Conservation (phyloP, 2,329 filamentous ascomycete species). For the Aspergillus sp. region DNA sequence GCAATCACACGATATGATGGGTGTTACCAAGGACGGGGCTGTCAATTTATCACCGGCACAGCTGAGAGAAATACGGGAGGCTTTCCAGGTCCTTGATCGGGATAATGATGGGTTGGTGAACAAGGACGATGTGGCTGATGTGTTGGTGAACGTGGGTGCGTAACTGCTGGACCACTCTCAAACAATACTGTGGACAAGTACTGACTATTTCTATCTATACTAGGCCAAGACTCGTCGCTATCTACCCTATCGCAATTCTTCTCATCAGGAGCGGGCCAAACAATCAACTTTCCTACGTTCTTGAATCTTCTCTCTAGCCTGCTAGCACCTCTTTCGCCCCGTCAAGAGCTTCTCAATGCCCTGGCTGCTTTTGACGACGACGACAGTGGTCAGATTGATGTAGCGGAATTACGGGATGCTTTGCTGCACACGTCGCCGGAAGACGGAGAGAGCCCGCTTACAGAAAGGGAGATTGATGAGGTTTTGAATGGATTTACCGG, state of each 20-base stretch:
- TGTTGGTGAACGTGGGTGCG: constrained; percentile 76
- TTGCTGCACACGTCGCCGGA: constrained; percentile 78
- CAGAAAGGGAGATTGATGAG: constrained; percentile 72
- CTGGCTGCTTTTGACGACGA: constrained; percentile 95
- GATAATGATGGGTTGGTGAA: constrained; percentile 81
- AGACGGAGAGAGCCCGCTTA: constrained; percentile 59
- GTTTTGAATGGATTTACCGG: constrained; percentile 85
- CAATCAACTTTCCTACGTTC: constrained; percentile 79
- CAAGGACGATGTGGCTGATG: constrained; percentile 78
- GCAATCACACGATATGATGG: constrained; percentile 17
- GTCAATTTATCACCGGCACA: constrained; percentile 68
- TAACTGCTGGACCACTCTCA: background rate
- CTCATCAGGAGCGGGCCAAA: constrained; percentile 64
- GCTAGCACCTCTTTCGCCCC: constrained; percentile 69
- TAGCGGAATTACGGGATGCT: constrained; percentile 75
- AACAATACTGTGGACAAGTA: background rate
- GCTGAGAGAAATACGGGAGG: constrained; percentile 81
- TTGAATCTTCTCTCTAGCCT: constrained; percentile 74
- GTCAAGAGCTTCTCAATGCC: constrained; percentile 76
- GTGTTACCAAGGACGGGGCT: constrained; percentile 30
- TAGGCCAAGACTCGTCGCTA: constrained; percentile 68
- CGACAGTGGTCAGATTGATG: constrained; percentile 87
- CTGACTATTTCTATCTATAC: constrained; percentile 1
- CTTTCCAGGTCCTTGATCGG: constrained; percentile 87
- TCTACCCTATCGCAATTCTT: constrained; percentile 78